Evolutionary conservation across 495 filamentous ascomycete genomes (phyloP), one percentile per base, ranked within the genome.

Genomic region (Penicillium alfredii): DNA sequence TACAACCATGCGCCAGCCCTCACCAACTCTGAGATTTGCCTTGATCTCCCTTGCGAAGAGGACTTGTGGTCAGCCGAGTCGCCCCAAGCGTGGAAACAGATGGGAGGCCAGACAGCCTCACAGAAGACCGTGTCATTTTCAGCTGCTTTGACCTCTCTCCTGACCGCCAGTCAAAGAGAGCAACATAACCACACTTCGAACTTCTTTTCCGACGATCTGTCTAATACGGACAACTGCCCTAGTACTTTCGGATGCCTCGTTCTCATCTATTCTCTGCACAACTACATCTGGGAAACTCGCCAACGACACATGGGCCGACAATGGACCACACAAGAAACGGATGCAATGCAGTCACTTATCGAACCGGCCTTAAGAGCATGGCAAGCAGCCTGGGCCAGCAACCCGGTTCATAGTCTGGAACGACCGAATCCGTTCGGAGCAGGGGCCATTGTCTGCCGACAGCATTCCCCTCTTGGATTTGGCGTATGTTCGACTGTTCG

Each of bases 251-350:
- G 92, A 13, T 97, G 92, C 61, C 66, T 96, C 10, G 75, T 95
- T 8, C 69, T 98, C 34, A 97, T 98, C 55, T 93, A 94, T 58
- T 90, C 92, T 1, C 66, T 98, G 16, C 92, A 98, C 61, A 94
- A 95, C 44, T 96, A 96, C 59, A 95, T 97, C 28, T 97, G 92
- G 92, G 90, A 97, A 63, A 95, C 88, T 1, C 77, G 92, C 24
- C 89, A 94, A 58, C 70, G 88, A 22, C 90, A 96, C 50, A 81
- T 88, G 52, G 88, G 84, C 40, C 80, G 88, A 42, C 76, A 86
- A 42, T 96, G 90, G 90, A 94, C 88, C 10, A 76, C 82, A 17
- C 79, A 85, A 42, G 92, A 97, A 58, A 93, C 87, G 0, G 88
- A 97, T 45, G 84, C 86, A 31, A 94, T 98, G 90, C 88, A 95